Base-by-base conservation (phyloP, 768 basidiomycete genomes). In the Coprinopsis marcescibilis region DNA sequence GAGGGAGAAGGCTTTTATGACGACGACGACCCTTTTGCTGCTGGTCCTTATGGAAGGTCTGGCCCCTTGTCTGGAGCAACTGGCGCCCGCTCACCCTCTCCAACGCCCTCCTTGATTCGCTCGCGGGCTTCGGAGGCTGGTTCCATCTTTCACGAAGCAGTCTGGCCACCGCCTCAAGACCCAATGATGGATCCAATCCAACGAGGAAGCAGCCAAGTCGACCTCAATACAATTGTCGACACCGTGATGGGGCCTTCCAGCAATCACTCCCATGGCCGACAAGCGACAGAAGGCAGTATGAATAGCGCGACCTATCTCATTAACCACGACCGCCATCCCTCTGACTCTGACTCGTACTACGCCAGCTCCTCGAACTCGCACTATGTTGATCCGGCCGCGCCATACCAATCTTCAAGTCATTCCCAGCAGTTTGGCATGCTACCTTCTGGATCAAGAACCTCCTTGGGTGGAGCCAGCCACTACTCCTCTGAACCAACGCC, bases 111-210 rank as follows among this genome's bases (percentile, higher is more conserved):
- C 5, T 55, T 72, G 21, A 59, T 71, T 35, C 67, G 67, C 24
- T 59, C 70, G 2, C 61, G 70, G 4, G 65, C 60, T 3, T 66
- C 73, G 2, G 72, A 75, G 29, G 58, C 67, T 2, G 73, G 72
- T 1, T 75, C 74, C 0, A 63, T 72, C 27, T 76, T 77, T 57
- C 62, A 65, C 14, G 76, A 77, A 42, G 71, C 75, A 12, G 66
- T 73, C 0, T 74, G 70, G 67, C 66, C 66, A 1, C 70, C 71
- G 0, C 75, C 75, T 1, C 62, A 48, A 1, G 63, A 61, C 20
- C 48, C 55, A 7, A 64, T 71, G 29, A 65, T 71, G 4, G 73
- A 75, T 50, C 73, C 72, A 0, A 66, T 72, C 19, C 51, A 55
- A 43, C 52, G 58, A 34, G 17, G 47, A 23, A 67, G 60, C 46